A percentile compares a stretch with the other conserved stretches of the same genome.
phyloP scores from a whole-genome alignment of 768 basidiomycete species.

The Serendipita sp. region DNA sequence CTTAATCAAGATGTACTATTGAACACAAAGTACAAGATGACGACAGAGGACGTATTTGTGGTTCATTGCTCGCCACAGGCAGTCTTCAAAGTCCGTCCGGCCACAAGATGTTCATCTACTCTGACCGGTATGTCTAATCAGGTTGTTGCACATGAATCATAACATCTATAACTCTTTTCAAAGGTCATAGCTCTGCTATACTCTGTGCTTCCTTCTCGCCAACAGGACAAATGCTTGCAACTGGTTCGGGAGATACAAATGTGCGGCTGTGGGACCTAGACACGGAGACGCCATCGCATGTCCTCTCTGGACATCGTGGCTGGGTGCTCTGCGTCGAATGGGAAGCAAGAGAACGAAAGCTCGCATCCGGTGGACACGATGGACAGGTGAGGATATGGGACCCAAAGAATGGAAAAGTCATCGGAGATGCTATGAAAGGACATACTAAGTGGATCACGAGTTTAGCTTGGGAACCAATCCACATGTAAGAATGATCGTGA shows the following conservation, averaged over 20 bases:
- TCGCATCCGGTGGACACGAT: conserved; percentile 91
- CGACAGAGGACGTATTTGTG: conserved; percentile 74
- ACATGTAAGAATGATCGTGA: conserved; percentile 55
- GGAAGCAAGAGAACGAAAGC: conserved; percentile 80
- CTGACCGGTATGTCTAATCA: conserved; percentile 44
- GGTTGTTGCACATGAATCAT: conserved; percentile 3
- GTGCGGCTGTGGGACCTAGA: conserved; percentile 88
- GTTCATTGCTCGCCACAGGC: conserved; percentile 90
- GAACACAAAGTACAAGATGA: conserved; percentile 43
- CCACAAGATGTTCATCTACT: conserved; percentile 87
- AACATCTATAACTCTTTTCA: conserved; percentile 4
- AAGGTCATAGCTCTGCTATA: conserved; percentile 85
- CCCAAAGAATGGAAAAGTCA: conserved; percentile 73
- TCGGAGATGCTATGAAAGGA: conserved; percentile 79
- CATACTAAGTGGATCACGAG: conserved; percentile 96
- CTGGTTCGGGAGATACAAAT: conserved; percentile 87
- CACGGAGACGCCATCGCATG: conserved; percentile 82
- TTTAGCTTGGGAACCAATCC: conserved; percentile 90
- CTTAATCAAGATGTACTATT: conserved; percentile 66
- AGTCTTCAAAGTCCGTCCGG: conserved; percentile 84
- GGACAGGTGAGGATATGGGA: conserved; percentile 84
- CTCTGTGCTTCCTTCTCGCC: conserved; percentile 93
- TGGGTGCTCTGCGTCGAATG: conserved; percentile 98
- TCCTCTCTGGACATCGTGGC: conserved; percentile 74
- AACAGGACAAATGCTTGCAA: conserved; percentile 78